Percentiles rank a stretch among this genome's conserved stretches.
These are phyloP conservation scores for Beauveria asiatica DNA, from an alignment of 2,329 filamentous ascomycete species.

Conservation along the genomic window DNA sequence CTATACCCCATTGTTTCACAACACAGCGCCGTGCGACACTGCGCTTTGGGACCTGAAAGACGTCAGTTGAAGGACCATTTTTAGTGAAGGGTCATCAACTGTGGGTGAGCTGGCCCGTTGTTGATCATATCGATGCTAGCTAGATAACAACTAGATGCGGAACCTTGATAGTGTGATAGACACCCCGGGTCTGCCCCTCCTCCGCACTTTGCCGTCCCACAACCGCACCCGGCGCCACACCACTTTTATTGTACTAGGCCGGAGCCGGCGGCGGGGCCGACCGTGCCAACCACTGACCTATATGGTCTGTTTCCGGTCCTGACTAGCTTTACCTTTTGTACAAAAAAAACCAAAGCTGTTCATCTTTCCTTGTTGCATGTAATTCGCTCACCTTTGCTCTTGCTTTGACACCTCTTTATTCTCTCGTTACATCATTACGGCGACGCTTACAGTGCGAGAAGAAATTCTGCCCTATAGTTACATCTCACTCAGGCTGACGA, in stretches of 20 bases:
- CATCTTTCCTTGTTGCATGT: neutral
- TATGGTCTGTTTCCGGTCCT: neutral
- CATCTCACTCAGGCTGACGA: neutral
- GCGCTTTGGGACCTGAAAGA: too few relatives aligned
- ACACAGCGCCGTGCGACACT: too few relatives aligned
- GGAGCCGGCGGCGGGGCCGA: neutral
- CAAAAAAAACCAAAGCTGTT: too few relatives aligned
- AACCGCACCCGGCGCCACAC: neutral
- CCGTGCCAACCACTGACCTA: neutral
- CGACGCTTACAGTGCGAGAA: neutral
- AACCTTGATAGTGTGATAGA: neutral
- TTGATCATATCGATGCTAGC: too few relatives aligned
- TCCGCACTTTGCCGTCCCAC: neutral
- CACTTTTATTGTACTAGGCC: neutral
- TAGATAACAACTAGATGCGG: too few relatives aligned
- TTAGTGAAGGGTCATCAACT: too few relatives aligned
- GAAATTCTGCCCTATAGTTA: too few relatives aligned
- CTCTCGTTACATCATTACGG: neutral
- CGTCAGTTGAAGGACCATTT: too few relatives aligned
- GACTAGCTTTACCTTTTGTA: too few relatives aligned
- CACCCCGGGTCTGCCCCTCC: too few relatives aligned
- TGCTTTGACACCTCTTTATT: neutral
- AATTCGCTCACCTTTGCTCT: neutral
- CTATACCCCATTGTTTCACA: too few relatives aligned
- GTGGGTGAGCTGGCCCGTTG: too few relatives aligned